Evolutionary conservation across 495 filamentous ascomycete genomes (phyloP), one percentile per base, ranked within the genome.

Genomic region (Talaromyces ruber): DNA sequence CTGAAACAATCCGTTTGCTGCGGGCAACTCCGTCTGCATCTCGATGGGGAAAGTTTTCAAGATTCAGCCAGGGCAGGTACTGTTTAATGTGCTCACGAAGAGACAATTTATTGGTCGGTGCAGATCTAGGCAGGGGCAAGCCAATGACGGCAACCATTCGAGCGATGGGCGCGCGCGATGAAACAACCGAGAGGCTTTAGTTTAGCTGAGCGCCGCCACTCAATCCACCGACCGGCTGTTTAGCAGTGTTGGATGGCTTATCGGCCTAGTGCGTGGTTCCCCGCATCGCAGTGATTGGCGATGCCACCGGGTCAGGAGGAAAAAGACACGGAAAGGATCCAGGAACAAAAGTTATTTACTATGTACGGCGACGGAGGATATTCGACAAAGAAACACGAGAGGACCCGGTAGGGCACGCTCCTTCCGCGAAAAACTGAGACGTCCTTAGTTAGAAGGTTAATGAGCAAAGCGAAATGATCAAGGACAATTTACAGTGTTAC

Each of bases 91-190:
- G 30, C 55, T 37, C 14, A 22, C 55, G 18, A n/a, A 32, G 32
- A 25, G 21, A 37, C 24, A 25, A 28, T 16, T 26, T 2, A 39
- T 39, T 39, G 34, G 34, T 39, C 9, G 34, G 16, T 39, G 55
- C 55, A 30, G 55, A 54, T 54, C 51, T 54, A 29, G 55, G 8
- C 55, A 58, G 55, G 28, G 55, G 32, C 55, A 58, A 37, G 28
- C 55, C 55, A 58, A 58, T 58, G 7, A 14, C 28, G 37, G 28
- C 14, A 8, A 11, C 18, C 55, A 21, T 14, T 2, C 1, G 16
- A 7, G 28, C 14, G 55, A 37, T 26, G 55, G 32, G 55, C 55
- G 16, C 18, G 29, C n/a, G 28, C 28, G 55, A 58, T 58, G 55
- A 58, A 58, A 58, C 55, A 34, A 37, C 55, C 6, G 55, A 16